Percentiles rank a stretch among this genome's conserved stretches.
Evolutionary conservation across 2,329 filamentous ascomycete genomes (phyloP).

Genomic region (Trematosphaeria pertusa): DNA sequence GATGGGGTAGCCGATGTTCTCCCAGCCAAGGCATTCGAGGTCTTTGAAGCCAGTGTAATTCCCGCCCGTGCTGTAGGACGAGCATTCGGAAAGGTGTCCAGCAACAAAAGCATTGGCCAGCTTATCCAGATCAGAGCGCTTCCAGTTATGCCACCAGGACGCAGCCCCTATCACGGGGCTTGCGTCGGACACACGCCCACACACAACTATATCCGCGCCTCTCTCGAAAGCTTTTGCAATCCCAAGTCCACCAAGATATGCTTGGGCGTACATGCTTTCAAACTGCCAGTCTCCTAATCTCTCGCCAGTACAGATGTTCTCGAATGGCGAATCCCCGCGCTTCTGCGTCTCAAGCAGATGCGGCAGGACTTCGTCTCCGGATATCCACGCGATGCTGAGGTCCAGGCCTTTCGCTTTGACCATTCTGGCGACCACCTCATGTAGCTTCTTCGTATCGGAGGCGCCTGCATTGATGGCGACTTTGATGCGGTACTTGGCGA

Average conservation of each 20-base stretch:
- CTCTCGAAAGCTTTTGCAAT: conserved; percentile 50
- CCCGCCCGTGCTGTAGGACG: conserved; percentile 52
- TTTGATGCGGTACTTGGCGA: conserved; percentile 42
- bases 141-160: conserved; percentile 55
- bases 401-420: conserved; percentile 28
- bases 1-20: conserved; percentile 42
- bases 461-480: conserved; percentile 45
- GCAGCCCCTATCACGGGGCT: conserved; percentile 54
- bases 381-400: conserved; percentile 49
- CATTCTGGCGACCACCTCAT: conserved; percentile 32
- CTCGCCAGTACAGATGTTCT: conserved; percentile 50
- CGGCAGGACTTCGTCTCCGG: conserved; percentile 52
- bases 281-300: conserved; percentile 44
- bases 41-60: conserved; percentile 55
- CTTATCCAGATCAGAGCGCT: conserved; percentile 46
- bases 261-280: conserved; percentile 44
- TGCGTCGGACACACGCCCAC: conserved; percentile 54
- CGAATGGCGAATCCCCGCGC: conserved; percentile 45
- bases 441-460: conserved; percentile 36
- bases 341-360: conserved; percentile 44
- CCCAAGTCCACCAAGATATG: conserved; percentile 54
- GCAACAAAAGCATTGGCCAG: conserved; percentile 54
- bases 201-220: conserved; percentile 55
- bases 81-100: conserved; percentile 55
- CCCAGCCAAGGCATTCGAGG: conserved; percentile 37